Base-by-base conservation (phyloP, 164 flowering plant species). In the Malania oleifera region DNA sequence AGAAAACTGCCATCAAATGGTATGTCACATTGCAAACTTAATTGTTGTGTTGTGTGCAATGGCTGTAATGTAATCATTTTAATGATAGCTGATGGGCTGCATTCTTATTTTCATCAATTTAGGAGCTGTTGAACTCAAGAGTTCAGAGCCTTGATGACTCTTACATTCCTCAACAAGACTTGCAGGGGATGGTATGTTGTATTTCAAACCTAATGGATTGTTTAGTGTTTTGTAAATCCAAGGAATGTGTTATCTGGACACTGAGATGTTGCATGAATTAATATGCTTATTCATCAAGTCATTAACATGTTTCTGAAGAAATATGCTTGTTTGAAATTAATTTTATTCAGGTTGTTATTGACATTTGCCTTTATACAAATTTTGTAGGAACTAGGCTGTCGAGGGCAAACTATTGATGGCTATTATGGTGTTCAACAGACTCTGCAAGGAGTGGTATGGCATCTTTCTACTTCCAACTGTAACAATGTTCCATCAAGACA, bases 1-100 rank as follows among this genome's bases (percentile, higher is more conserved):
- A 53, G 67, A 61, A 29, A 47, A 29, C 57, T 46, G 54, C 60
- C 63, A 52, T 31, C 63, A 62, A 26, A 62, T 66, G 64, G 74
- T 70, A 57, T 49, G 68, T 47, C 19, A 5, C 17, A 9, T 57
- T 19, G 35, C 39, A 18, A n/a, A 2, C 25, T 19, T 51, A 10
- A 27, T 4, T 4, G 6, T 31, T 31, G 35, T 31, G 18, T 18
- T n/a, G 17, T 15, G 20, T 23, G 12, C 54, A 1, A 43, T 44
- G 28, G 11, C 1, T 34, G 19, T 17, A 10, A 31, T 22, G 0
- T 22, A 29, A 10, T 9, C 14, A n/a, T 31, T 8, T 14, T 51
- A 25, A 2, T 0, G 0, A 9, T 31, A 31, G n/a, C n/a, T 31
- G 15, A 37, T 28, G 1, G n/a, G n/a, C n/a, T 59, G 31, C 15